Conservation (phyloP, 192 early-diverging fungal species). For the Entomortierella beljakovae region DNA sequence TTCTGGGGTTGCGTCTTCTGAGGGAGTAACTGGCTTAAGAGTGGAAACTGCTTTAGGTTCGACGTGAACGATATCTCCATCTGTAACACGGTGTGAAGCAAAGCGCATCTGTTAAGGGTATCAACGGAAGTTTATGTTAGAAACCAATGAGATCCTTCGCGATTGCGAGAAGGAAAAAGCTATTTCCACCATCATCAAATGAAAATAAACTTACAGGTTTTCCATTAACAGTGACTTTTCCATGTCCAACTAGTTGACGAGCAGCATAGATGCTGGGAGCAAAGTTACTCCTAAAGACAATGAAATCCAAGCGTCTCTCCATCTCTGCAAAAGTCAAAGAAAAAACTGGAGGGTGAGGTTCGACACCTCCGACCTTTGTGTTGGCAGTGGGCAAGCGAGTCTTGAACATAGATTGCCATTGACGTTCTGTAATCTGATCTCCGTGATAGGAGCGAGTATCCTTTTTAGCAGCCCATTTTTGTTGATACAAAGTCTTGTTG, state of each 20-base stretch:
- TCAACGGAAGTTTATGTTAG: too few relatives aligned
- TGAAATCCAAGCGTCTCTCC: conserved; percentile 93
- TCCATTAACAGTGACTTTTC: conserved; percentile 94
- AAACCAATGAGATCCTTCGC: too few relatives aligned
- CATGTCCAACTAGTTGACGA: conserved; percentile 81
- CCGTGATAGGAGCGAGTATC: conserved; percentile 95
- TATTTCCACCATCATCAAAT: too few relatives aligned
- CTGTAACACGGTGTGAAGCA: conserved; percentile 82
- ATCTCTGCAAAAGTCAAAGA: conserved; percentile 87
- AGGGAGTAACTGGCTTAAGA: conserved; percentile 60
- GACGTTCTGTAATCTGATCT: conserved; percentile 87
- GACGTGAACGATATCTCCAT: conserved; percentile 91
- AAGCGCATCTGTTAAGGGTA: conserved; percentile 62
- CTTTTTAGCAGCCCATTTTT: conserved; percentile 94
- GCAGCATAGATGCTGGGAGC: conserved; percentile 89
- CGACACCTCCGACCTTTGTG: conserved; percentile 56
- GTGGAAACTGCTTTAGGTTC: conserved; percentile 78
- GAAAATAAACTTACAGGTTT: conserved; percentile 69
- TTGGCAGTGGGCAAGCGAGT: conserved; percentile 78
- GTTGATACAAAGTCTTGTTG: conserved; percentile 87
- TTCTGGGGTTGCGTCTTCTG: conserved; percentile 28
- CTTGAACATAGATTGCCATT: conserved; percentile 81
- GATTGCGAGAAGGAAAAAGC: background rate
- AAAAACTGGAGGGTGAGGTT: conserved; percentile 73
- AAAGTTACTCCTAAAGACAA: conserved; percentile 94